These are phyloP conservation scores for Artemisia annua DNA, from an alignment of 129 eudicot genomes.

Conservation along the genomic window DNA sequence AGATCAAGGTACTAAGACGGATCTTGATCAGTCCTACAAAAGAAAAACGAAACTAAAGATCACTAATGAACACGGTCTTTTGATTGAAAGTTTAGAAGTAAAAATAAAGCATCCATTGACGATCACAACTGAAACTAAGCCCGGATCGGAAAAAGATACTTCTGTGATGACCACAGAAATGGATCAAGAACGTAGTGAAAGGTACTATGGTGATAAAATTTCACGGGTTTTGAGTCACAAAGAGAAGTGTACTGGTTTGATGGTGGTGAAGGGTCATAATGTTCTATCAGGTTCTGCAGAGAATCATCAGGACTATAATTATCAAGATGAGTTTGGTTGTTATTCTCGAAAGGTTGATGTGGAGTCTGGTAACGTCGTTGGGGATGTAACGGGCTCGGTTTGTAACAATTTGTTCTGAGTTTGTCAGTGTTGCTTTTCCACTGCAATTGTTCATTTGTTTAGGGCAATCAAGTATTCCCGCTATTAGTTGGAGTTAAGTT, in stretches of 20 bases:
- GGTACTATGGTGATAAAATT: constrained; percentile 14
- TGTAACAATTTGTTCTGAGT: constrained; percentile 30
- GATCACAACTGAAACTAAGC: constrained; percentile 28
- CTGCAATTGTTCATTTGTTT: too few species aligned
- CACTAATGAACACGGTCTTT: constrained; percentile 25
- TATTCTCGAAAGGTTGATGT: constrained; percentile 53
- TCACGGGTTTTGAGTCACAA: constrained; percentile 36
- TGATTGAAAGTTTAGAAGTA: constrained; percentile 25
- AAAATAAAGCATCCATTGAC: constrained; percentile 48
- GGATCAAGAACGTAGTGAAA: constrained; percentile 42
- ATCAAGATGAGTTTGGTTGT: constrained; percentile 49
- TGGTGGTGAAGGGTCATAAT: constrained; percentile 63
- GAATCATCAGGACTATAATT: constrained; percentile 45
- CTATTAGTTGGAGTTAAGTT: neutral
- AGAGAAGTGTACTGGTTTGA: constrained; percentile 62
- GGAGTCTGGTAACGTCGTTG: constrained; percentile 40
- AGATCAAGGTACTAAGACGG: constrained; percentile 41
- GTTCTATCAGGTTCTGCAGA: constrained; percentile 64
- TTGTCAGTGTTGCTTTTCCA: neutral
- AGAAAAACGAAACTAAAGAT: constrained; percentile 39
- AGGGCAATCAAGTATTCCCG: too few species aligned
- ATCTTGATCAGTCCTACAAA: constrained; percentile 46
- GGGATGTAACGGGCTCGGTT: constrained; percentile 32
- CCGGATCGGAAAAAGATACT: constrained; percentile 41
- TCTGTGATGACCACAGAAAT: constrained; percentile 54